These are phyloP conservation scores for Colletotrichum musae DNA, from an alignment of 2,329 filamentous ascomycete species.

Conservation along the genomic window DNA sequence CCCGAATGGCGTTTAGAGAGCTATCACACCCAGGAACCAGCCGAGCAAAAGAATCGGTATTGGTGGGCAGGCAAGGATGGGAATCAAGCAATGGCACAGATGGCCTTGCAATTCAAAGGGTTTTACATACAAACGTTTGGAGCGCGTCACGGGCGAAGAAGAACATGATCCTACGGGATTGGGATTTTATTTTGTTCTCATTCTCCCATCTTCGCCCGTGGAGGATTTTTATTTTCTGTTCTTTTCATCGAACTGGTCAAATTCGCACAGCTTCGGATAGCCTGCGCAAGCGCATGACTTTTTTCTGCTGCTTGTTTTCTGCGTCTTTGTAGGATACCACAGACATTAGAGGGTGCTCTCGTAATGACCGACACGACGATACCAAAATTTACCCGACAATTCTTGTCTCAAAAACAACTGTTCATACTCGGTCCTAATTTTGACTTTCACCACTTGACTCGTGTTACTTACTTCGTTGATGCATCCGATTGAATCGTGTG, in stretches of 20 bases:
- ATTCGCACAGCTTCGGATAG: neutral
- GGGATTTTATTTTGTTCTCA: no score
- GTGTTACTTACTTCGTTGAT: neutral
- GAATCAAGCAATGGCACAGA: neutral
- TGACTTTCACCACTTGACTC: neutral
- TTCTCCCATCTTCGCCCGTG: no score
- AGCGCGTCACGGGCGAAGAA: no score
- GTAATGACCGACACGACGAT: conserved; percentile 37
- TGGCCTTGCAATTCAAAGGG: no score
- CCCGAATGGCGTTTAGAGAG: conserved; percentile 28
- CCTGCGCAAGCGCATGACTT: neutral
- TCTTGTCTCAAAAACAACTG: neutral
- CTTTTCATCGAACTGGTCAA: neutral
- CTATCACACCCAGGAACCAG: conserved; percentile 2
- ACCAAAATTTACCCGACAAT: conserved; percentile 11
- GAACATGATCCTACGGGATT: no score
- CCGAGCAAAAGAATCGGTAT: conserved; percentile 14
- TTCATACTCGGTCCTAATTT: no score
- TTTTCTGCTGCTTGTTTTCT: neutral
- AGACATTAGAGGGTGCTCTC: conserved; percentile 17
- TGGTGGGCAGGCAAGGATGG: neutral
- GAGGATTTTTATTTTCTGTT: conserved; percentile 14
- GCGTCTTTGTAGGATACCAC: conserved; percentile 33
- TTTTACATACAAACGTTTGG: no score
- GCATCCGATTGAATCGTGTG: neutral